Evolutionary conservation across 768 basidiomycete genomes (phyloP), one percentile per base, ranked within the genome.

Genomic region (Gymnopilus junonius): DNA sequence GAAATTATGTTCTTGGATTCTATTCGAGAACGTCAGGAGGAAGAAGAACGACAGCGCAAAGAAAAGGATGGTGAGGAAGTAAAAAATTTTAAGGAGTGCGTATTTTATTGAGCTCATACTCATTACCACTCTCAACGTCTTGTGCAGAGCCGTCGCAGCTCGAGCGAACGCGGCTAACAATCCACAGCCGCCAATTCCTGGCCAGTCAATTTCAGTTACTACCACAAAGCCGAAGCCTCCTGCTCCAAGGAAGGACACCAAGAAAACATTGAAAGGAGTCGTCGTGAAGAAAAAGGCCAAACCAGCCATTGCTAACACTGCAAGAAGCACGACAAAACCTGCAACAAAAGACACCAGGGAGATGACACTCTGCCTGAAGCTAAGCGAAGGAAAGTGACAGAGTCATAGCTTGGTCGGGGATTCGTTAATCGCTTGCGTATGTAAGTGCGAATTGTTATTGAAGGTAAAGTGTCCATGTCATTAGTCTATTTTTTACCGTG

Each of bases 1-100:
- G 93, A 95, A 71, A 90, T 95, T 65, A 87, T 91, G 82, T 95
- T 95, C 71, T 84, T 95, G 31, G 93, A 94, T 71, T 91, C 91
- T 17, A 80, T 95, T 63, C 82, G 90, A 64, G 90, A 93, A 73
- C 86, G 86, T 54, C 87, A 92, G 72, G 83, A 87, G 65, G 84
- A 85, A 64, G 92, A 93, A 76, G 93, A 95, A 72, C 85, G 87
- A 15, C 80, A 87, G 59, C 87, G 91, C 56, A 90, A 87, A 69
- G 81, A 88, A 72, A 82, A 84, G 68, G 93, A 95, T 59, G 91
- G 89, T 5, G 89, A 91, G 70, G 92, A 95, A 76, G 78, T 95
- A 50, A 87, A 87, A 60, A 82, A 80, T 69, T 95, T 95, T 73
- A 87, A 87, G 78, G 87, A 91, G 93, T 95, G 73, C 62, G 80